phyloP scores from a whole-genome alignment of 1,284 basidiomycete genomes.

The Gymnopus androsaceus region DNA sequence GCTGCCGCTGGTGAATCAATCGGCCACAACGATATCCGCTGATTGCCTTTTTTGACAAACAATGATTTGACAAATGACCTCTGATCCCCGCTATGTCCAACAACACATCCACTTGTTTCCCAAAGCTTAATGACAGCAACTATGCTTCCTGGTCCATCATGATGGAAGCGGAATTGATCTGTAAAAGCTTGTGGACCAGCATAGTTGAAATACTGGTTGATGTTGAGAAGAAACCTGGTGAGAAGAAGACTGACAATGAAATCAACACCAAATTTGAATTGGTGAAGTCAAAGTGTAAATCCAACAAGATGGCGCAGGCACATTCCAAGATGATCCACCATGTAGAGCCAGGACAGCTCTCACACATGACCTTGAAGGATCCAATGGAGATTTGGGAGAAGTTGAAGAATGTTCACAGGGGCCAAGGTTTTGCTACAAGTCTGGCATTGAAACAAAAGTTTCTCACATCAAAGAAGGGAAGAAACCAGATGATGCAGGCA shows the following conservation, averaged over 20 bases:
- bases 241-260: background rate
- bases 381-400: background rate
- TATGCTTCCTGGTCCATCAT: conserved; percentile 33
- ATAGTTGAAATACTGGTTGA: background rate
- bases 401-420: background rate
- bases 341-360: background rate
- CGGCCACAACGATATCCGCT: background rate
- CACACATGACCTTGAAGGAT: background rate
- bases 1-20: too few species aligned
- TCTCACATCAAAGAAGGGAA: background rate
- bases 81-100: background rate
- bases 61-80: too few species aligned
- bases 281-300: background rate
- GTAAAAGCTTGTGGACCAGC: conserved; percentile 23
- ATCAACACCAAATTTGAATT: background rate
- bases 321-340: conserved; percentile 22
- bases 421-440: conserved; percentile 31
- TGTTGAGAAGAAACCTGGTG: too few species aligned
- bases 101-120: background rate
- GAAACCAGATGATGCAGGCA: too few species aligned
- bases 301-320: conserved; percentile 28
- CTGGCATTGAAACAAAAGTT: conserved; percentile 20
- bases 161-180: conserved; percentile 33
- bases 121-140: conserved; percentile 30
- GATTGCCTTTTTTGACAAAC: too few species aligned